These are phyloP conservation scores for Cyclocybe aegerita DNA, from an alignment of 768 basidiomycete genomes.

Conservation along the genomic window DNA sequence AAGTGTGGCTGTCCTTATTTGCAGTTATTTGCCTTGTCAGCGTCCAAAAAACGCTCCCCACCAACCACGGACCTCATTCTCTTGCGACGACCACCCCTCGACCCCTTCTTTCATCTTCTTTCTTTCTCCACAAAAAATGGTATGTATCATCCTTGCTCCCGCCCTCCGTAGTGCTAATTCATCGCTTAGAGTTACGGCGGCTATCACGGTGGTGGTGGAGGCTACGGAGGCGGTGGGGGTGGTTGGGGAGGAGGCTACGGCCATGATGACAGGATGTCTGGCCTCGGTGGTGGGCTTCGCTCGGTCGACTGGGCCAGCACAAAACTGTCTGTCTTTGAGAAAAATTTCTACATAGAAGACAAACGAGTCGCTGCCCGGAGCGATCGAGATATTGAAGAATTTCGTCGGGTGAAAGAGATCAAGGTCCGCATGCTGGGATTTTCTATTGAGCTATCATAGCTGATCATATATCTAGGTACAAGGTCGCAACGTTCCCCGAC, in stretches of 20 bases:
- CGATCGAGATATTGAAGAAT: constrained; percentile 89
- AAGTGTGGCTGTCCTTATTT: constrained; percentile 21
- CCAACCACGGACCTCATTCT: constrained; percentile 1
- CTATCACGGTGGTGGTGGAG: constrained; percentile 42
- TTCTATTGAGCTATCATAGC: background rate
- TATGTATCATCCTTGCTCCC: constrained; percentile 3
- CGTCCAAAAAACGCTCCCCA: constrained; percentile 6
- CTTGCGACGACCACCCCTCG: constrained; percentile 13
- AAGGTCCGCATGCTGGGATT: constrained; percentile 47
- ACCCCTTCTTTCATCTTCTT: constrained; percentile 3
- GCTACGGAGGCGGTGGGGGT: constrained; percentile 45
- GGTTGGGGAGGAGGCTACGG: constrained; percentile 56
- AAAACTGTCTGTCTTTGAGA: constrained; percentile 86
- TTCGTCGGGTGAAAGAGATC: constrained; percentile 82
- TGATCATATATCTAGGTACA: constrained; percentile 55
- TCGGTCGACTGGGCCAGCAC: constrained; percentile 81
- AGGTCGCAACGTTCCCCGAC: constrained; percentile 85
- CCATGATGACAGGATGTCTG: constrained; percentile 71
- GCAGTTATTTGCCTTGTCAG: constrained; percentile 13
- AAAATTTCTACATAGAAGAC: constrained; percentile 96
- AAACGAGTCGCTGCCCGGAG: constrained; percentile 73
- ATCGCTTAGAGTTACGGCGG: constrained; percentile 41
- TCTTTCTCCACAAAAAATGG: constrained; percentile 6
- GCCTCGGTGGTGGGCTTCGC: constrained; percentile 79
- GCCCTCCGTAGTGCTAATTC: background rate